These are phyloP conservation scores for Neoscytalidium dimidiatum DNA, from an alignment of 2,329 filamentous ascomycete genomes.

Conservation along the genomic window DNA sequence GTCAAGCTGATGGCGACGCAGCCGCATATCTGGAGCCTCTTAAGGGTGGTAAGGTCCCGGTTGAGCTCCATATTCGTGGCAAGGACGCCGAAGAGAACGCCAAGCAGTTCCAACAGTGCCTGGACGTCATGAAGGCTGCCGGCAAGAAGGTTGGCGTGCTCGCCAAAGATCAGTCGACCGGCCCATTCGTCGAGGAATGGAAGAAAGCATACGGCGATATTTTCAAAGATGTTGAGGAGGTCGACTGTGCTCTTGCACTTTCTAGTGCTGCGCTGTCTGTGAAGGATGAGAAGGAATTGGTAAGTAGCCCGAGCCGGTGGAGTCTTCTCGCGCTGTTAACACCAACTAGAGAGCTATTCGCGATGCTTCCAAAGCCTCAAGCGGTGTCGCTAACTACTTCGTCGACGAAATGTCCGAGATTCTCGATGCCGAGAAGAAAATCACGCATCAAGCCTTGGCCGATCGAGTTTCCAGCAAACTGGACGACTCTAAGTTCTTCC, in stretches of 20 bases:
- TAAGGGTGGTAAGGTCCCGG: constrained; percentile 86
- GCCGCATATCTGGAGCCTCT: constrained; percentile 91
- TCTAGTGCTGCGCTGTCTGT: constrained; percentile 83
- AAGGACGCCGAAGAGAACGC: constrained; percentile 92
- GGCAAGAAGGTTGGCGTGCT: constrained; percentile 93
- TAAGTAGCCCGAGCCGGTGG: constrained; percentile 35
- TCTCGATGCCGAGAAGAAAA: constrained; percentile 94
- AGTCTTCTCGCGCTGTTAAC: constrained; percentile 1
- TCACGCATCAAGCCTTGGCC: constrained; percentile 84
- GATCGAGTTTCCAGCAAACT: constrained; percentile 89
- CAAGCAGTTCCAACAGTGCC: constrained; percentile 81
- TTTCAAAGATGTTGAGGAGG: constrained; percentile 83
- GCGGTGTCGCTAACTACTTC: constrained; percentile 90
- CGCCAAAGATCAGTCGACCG: constrained; percentile 78
- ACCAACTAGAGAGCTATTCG: constrained; percentile 74
- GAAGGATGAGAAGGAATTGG: constrained; percentile 92
- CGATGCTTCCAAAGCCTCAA: constrained; percentile 90
- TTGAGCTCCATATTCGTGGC: constrained; percentile 87
- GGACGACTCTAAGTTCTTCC: constrained; percentile 92
- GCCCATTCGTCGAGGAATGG: constrained; percentile 96
- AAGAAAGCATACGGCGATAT: constrained; percentile 75
- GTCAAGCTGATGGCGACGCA: constrained; percentile 46
- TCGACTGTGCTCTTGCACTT: constrained; percentile 80
- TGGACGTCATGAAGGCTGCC: constrained; percentile 82
- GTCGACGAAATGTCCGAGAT: constrained; percentile 97